Conservation (phyloP, 441 rosid genomes). For the Corymbia calophylla region DNA sequence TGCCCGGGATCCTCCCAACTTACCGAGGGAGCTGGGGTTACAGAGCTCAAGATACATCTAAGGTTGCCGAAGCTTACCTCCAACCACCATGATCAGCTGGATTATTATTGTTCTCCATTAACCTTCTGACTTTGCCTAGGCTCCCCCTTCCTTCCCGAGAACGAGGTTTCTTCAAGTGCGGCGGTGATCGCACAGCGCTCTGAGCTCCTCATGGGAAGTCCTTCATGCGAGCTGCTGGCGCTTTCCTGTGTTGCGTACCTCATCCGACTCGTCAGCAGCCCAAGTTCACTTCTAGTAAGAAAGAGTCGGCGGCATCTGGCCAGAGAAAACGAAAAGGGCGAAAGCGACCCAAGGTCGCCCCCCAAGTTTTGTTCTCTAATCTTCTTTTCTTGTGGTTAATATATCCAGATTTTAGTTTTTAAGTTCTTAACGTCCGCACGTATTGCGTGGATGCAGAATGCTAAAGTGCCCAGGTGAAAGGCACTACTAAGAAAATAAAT, state of each 20-base stretch:
- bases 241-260: background rate
- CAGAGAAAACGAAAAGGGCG: background rate
- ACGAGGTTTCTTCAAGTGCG: background rate
- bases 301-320: background rate
- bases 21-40: fast-evolving
- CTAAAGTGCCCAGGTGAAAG: background rate
- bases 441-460: background rate
- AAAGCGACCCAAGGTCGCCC: background rate
- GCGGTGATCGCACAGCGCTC: background rate
- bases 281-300: background rate
- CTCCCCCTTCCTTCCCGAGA: background rate
- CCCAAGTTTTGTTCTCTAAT: background rate
- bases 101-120: background rate
- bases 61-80: background rate
- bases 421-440: background rate
- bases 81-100: background rate
- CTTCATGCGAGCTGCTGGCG: background rate
- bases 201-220: background rate
- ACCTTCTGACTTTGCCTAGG: background rate
- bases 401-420: background rate
- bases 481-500: background rate
- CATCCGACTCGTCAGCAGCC: background rate
- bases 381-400: background rate
- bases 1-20: background rate
- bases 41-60: background rate